These are phyloP conservation scores for Neurospora sp. DNA, from an alignment of 495 filamentous ascomycete species.

Conservation along the genomic window DNA sequence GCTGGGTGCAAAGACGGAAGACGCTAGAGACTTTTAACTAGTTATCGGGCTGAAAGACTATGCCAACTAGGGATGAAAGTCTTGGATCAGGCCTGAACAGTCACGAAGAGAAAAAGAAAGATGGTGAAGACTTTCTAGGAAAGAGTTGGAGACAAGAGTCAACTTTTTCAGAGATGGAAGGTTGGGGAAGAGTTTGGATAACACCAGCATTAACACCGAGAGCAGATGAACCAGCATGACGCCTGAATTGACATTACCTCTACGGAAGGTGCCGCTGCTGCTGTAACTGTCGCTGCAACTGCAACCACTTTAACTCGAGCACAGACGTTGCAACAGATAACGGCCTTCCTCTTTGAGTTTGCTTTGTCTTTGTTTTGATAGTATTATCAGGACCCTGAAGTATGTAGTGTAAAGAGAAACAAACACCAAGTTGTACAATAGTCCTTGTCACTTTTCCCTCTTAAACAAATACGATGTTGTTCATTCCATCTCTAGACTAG, in stretches of 20 bases:
- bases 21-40: neutral
- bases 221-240: neutral
- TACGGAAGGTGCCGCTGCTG: neutral
- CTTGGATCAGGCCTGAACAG: neutral
- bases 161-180: neutral
- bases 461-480: neutral
- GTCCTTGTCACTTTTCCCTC: neutral
- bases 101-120: neutral
- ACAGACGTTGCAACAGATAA: neutral
- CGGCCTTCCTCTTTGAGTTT: neutral
- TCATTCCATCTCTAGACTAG: neutral
- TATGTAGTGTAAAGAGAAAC: neutral
- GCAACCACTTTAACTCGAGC: neutral
- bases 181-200: neutral
- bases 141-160: neutral
- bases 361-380: neutral
- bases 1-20: neutral
- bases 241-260: neutral
- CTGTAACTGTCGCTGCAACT: neutral
- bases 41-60: neutral
- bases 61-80: neutral
- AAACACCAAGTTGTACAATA: neutral
- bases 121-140: neutral
- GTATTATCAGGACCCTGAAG: neutral
- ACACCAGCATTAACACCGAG: neutral